Evolutionary conservation across 495 filamentous ascomycete species (phyloP), one percentile per base, ranked within the genome.

Genomic region (Hamigera avellanea): DNA sequence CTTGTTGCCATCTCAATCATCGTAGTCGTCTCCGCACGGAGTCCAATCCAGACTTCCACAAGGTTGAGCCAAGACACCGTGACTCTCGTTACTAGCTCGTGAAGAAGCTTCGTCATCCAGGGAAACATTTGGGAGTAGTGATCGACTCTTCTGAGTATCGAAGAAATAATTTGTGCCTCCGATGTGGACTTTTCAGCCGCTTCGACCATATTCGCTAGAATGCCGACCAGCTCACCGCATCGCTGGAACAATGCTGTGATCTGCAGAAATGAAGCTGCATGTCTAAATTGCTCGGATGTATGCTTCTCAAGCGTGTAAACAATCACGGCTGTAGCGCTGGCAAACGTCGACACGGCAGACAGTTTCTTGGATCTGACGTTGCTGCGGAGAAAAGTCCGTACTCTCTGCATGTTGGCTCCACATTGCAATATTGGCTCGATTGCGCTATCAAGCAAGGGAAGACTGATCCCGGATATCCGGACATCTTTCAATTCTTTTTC

Each of bases 21-120:
- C 3, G 70, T 46, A 5, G 69, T 64, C 12, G 62, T 57, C 37
- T 79, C 77, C 6, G 62, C 52, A 36, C 63, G 72, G 8, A 91
- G 63, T 0, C 87, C 87, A 39, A 88, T 70, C 84, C 86, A 94
- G 35, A 76, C 72, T 30, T 82, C 75, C 2, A 83, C 61, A 33
- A 80, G 73, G 13, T 76, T 70, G 26, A 83, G 65, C 79, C 83
- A 95, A 2, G 89, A 64, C 9, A 40, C 44, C 8, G 75, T 75
- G 0, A 82, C 72, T 12, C 74, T 69, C 7, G 66, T 59, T 7
- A 94, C 51, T 1, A 93, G 65, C 42, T 83, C 73, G 18, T 77
- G 62, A 27, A 85, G 56, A n/a, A 81, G 59, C 14, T 67, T 65
- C 25, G 72, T 70, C 25, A 91, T 49, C 48, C 77, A 75, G 7